Evolutionary conservation across 1,284 basidiomycete genomes (phyloP).

Genomic region (Pseudozyma flocculosa): DNA sequence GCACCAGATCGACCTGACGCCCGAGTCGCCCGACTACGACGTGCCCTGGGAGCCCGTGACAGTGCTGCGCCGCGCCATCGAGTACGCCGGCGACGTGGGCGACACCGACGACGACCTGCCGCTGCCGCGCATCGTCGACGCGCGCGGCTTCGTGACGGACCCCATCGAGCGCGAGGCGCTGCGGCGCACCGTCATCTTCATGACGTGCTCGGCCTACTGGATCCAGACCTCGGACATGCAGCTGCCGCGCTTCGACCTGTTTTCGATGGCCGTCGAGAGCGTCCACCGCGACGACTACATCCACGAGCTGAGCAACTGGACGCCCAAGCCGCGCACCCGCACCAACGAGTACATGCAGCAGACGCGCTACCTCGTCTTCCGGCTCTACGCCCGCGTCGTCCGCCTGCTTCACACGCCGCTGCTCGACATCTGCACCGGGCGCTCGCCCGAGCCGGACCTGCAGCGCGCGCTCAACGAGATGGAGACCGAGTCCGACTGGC

Average conservation of each 20-base stretch:
- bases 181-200: conserved; percentile 19
- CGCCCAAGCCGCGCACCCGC: conserved; percentile 24
- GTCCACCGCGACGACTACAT: conserved; percentile 34
- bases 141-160: conserved; percentile 26
- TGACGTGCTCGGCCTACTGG: conserved; percentile 32
- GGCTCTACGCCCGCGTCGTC: conserved; percentile 31
- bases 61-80: conserved; percentile 26
- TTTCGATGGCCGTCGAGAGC: conserved; percentile 28
- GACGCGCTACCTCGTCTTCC: conserved; percentile 34
- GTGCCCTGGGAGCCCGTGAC: conserved; percentile 29
- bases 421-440: conserved; percentile 32
- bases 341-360: conserved; percentile 30
- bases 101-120: conserved; percentile 22
- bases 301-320: conserved; percentile 43
- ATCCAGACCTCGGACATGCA: conserved; percentile 34
- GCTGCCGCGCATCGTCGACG: conserved; percentile 25
- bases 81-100: conserved; percentile 16
- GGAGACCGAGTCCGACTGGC: conserved; percentile 34
- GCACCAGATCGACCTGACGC: conserved; percentile 32
- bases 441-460: conserved; percentile 41
- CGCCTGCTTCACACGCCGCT: conserved; percentile 43
- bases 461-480: conserved; percentile 40
- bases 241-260: conserved; percentile 35
- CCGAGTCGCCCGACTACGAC: conserved; percentile 24
- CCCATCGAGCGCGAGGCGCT: conserved; percentile 33